These are phyloP conservation scores for Begonia fuchsioides DNA, from an alignment of 306 rosid genomes.

Conservation along the genomic window DNA sequence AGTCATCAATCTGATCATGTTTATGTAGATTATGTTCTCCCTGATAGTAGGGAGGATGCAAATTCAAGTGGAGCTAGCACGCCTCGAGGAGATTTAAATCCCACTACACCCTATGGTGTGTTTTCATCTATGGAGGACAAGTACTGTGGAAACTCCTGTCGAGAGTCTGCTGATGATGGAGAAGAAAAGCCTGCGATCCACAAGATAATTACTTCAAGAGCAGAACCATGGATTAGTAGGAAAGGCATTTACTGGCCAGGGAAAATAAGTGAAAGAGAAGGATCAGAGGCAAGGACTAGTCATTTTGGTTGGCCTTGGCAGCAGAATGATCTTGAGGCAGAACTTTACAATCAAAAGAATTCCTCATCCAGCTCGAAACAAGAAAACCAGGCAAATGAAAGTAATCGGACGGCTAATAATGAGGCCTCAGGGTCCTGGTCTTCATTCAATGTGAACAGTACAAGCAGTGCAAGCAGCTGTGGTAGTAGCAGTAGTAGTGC, in stretches of 20 bases:
- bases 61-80: constrained; percentile 94
- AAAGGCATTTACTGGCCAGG: constrained; percentile 83
- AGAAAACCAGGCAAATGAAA: constrained; percentile 43
- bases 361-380: constrained; percentile 25
- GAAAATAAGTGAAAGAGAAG: constrained; percentile 63
- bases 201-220: constrained; percentile 47
- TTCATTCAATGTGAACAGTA: constrained; percentile 68
- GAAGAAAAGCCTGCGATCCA: constrained; percentile 58
- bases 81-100: constrained; percentile 55
- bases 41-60: constrained; percentile 70
- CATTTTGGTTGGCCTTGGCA: constrained; percentile 42
- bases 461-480: constrained; percentile 93
- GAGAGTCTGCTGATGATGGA: constrained; percentile 55
- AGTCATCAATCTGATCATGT: constrained; percentile 55
- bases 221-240: constrained; percentile 85
- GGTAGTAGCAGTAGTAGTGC: constrained; percentile 81
- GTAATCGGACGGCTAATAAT: constrained; percentile 33
- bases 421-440: constrained; percentile 79
- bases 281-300: constrained; percentile 32
- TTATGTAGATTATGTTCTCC: constrained; percentile 27
- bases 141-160: constrained; percentile 32
- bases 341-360: constrained; percentile 26
- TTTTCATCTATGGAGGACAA: constrained; percentile 46
- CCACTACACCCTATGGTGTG: constrained; percentile 38
- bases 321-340: constrained; percentile 58